Base-by-base conservation (phyloP, 108 stramenopile species). In the Halocafeteria seosinensis region DNA sequence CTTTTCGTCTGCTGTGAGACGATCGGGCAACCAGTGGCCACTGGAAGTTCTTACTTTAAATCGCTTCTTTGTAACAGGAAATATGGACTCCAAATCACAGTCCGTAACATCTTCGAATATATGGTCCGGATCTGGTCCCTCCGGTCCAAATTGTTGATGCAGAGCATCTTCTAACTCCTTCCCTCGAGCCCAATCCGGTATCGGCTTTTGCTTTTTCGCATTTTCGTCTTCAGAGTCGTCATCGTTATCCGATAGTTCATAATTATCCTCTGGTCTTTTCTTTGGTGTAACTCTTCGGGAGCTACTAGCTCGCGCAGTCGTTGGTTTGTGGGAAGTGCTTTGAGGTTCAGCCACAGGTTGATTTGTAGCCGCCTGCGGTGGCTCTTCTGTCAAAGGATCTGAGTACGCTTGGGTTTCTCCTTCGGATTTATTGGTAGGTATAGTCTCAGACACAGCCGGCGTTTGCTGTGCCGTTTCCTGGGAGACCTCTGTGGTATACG, bases 71-170 rank as follows among this genome's bases (percentile, higher is more conserved):
- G 78, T 84, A 51, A 73, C 76, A 34, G 75, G 81, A 66, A 91
- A 91, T 36, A 91, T 91, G n/a, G 81, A 83, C 70, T 88, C 85
- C 5, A 91, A 73, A 75, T 87, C 81, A 73, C 90, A 91, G 0
- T 82, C 84, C 11, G 80, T 38, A 0, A 91, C 87, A 66, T 88
- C 87, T 24, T 80, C 81, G 69, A 91, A 91, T 34, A 91, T 87
- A 31, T 79, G 66, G 66, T 91, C 90, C 0, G 90, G 90, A 64
- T 91, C 88, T 12, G 86, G 53, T 34, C 70, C 24, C 4, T 38
- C 8, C 38, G 5, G 5, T 3, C 67, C 67, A 24, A 6, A 53
- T 9, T 53, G 52, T 8, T 27, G 29, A 9, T 53, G 52, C 3
- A 53, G 52, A 3, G 52, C 3, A 3, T 27, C 3, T 30, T 53